Evolutionary conservation across 305 asterid genomes (phyloP).

Genomic region (Ajuga reptans): DNA sequence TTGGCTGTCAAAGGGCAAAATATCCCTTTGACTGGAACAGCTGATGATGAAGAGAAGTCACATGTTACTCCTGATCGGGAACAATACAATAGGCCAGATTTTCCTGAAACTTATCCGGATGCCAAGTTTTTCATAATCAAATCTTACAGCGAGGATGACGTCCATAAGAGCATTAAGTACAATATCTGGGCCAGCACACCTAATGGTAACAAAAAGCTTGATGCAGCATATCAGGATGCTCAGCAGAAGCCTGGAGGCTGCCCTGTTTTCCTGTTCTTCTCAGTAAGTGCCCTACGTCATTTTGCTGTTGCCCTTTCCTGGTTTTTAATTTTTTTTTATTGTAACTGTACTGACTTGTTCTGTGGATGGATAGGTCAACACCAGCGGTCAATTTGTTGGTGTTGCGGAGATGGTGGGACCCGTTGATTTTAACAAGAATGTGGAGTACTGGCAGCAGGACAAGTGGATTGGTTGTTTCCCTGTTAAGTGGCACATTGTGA

Average conservation of each 20-base stretch:
- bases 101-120: slow-evolving; percentile 34
- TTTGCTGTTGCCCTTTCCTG: not conserved
- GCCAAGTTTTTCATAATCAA: slow-evolving; percentile 62
- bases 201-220: slow-evolving; percentile 65
- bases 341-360: not conserved
- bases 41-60: slow-evolving; percentile 32
- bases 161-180: slow-evolving; percentile 69
- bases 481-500: slow-evolving; percentile 74
- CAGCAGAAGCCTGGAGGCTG: slow-evolving; percentile 43
- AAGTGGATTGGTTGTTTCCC: slow-evolving; percentile 81
- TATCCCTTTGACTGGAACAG: slow-evolving; percentile 29
- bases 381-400: slow-evolving; percentile 77
- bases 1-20: slow-evolving; percentile 49
- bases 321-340: not conserved
- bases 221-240: slow-evolving; percentile 51
- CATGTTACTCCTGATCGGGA: slow-evolving; percentile 41
- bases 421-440: slow-evolving; percentile 61
- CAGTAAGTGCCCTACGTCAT: slow-evolving; percentile 32
- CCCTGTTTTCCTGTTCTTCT: slow-evolving; percentile 63
- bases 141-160: slow-evolving; percentile 74
- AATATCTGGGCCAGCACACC: slow-evolving; percentile 76
- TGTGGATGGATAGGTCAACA: slow-evolving; percentile 48
- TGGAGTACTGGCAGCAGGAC: slow-evolving; percentile 84
- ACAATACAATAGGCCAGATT: slow-evolving; percentile 40
- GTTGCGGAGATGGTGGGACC: slow-evolving; percentile 75